Percentiles rank a stretch among this genome's conserved stretches.
Evolutionary conservation across 1,284 basidiomycete species (phyloP).

Genomic region (Coniophora puteana): DNA sequence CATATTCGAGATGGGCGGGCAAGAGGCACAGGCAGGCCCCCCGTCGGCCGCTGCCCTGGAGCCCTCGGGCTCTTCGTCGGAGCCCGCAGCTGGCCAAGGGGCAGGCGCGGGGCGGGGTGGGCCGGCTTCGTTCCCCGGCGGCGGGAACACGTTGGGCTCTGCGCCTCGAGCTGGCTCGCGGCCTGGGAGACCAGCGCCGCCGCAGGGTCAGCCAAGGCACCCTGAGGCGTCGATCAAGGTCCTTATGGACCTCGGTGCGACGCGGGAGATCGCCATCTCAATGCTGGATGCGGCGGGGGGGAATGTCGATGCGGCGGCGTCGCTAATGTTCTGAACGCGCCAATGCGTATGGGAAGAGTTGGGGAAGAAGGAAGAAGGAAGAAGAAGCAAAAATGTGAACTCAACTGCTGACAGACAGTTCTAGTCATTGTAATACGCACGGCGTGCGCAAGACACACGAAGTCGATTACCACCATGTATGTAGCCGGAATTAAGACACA

Average conservation of each 20-base stretch:
- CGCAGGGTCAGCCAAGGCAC: constrained; percentile 25
- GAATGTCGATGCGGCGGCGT: constrained; percentile 87
- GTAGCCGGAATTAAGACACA: no score
- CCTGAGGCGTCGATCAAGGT: constrained; percentile 51
- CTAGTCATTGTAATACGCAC: no score
- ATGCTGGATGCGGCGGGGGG: constrained; percentile 79
- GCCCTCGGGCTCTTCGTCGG: no score
- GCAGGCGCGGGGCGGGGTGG: constrained; percentile 16
- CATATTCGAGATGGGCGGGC: constrained; percentile 30
- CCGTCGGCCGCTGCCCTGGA: constrained; percentile 5
- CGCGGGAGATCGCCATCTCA: constrained; percentile 71
- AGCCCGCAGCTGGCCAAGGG: constrained; percentile 12
- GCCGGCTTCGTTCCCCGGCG: constrained; percentile 51
- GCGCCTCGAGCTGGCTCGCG: constrained; percentile 26
- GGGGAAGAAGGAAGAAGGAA: no score
- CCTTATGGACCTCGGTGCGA: constrained; percentile 74
- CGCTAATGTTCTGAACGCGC: constrained; percentile 80
- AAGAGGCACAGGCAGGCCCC: constrained; percentile 13
- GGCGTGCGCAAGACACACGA: no score
- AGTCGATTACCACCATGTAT: no score
- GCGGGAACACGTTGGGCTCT: constrained; percentile 50
- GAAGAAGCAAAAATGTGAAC: no score
- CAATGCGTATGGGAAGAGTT: no score
- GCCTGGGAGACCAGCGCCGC: constrained; percentile 11
- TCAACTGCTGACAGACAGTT: no score